phyloP scores from a whole-genome alignment of 495 filamentous ascomycete genomes.

The Rusavskia elegans region DNA sequence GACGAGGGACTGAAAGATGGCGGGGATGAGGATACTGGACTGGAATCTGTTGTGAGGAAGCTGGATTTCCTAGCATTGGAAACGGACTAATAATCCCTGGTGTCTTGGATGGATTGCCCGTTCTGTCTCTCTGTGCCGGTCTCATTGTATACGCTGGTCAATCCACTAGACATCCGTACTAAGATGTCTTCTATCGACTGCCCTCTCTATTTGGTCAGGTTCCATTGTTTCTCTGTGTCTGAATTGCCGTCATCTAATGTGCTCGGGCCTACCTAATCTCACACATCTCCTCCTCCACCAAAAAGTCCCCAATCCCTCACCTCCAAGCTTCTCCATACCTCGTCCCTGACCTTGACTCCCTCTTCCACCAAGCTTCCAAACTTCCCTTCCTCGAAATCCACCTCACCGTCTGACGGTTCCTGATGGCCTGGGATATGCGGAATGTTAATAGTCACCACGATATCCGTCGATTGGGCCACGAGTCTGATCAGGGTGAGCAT shows the following conservation, averaged over 20 bases:
- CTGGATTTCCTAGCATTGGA: slow-evolving; percentile 4
- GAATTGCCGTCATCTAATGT: too few relatives aligned
- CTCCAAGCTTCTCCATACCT: slow-evolving; percentile 53
- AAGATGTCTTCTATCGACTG: not conserved
- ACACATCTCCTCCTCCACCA: slow-evolving; percentile 21
- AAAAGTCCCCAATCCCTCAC: slow-evolving; percentile 78
- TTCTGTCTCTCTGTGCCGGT: too few relatives aligned
- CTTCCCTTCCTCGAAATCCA: slow-evolving; percentile 28
- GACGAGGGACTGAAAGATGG: slow-evolving; percentile 14
- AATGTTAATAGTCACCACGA: slow-evolving; percentile 82
- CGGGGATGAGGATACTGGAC: not conserved
- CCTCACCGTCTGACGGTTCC: slow-evolving; percentile 30
- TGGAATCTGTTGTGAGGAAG: slow-evolving; percentile 5
- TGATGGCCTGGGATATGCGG: slow-evolving; percentile 38
- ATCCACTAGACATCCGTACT: not conserved
- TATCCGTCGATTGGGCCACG: slow-evolving; percentile 58
- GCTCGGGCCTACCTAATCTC: too few relatives aligned
- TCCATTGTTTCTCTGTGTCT: too few relatives aligned
- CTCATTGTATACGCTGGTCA: not conserved
- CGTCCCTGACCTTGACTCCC: slow-evolving; percentile 43
- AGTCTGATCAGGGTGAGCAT: slow-evolving; percentile 51
- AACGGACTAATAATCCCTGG: not conserved
- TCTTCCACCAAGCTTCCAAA: slow-evolving; percentile 26
- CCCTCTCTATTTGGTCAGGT: too few relatives aligned
- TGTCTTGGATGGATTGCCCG: too few relatives aligned